Percentiles rank a stretch among this genome's conserved stretches.
These are phyloP conservation scores for Asclepias syriaca DNA, from an alignment of 257 asterid species.

Conservation along the genomic window DNA sequence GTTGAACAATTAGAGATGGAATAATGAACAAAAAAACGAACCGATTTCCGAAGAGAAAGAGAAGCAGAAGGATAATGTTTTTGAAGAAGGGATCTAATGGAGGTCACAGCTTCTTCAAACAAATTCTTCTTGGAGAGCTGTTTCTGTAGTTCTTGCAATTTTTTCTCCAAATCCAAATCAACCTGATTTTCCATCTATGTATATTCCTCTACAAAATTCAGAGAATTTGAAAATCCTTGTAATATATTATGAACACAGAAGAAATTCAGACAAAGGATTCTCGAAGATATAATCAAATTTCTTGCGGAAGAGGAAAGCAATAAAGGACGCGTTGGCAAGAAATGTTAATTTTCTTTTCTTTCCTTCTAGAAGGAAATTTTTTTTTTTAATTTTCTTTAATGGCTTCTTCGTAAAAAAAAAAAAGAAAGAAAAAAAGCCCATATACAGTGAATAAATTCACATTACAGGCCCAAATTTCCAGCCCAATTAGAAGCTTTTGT, in stretches of 20 bases:
- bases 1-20: neutral
- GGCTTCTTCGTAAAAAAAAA: no score
- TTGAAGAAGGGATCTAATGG: slow-evolving; percentile 63
- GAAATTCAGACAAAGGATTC: neutral
- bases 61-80: slow-evolving; percentile 71
- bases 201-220: neutral
- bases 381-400: no score
- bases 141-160: slow-evolving; percentile 67
- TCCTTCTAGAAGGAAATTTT: no score
- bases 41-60: slow-evolving; percentile 62
- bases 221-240: neutral
- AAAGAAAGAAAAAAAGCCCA: no score
- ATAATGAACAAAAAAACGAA: slow-evolving; percentile 14
- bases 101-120: slow-evolving; percentile 73
- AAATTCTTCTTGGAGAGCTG: slow-evolving; percentile 66
- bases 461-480: no score
- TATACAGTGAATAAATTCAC: no score
- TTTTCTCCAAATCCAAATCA: slow-evolving; percentile 36
- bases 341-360: no score
- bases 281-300: neutral
- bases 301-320: slow-evolving; percentile 17
- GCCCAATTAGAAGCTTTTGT: no score
- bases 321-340: neutral
- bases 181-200: slow-evolving; percentile 30
- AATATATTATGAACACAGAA: no score